Evolutionary conservation across 2,329 filamentous ascomycete species (phyloP).

Genomic region (Penicillium sp.): DNA sequence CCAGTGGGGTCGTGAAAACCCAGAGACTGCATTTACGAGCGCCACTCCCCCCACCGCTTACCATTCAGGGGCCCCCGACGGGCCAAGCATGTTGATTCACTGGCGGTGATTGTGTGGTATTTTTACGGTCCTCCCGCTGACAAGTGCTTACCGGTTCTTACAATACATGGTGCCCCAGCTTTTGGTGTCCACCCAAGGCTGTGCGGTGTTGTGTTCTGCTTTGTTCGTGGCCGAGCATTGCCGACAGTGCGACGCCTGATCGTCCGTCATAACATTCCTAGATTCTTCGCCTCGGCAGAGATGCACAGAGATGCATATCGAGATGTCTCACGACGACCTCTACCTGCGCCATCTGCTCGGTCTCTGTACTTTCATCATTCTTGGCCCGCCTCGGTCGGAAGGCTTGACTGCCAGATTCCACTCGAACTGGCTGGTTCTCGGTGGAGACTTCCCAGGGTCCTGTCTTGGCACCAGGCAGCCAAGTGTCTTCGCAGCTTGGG

Average conservation of each 20-base stretch:
- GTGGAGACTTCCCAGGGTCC: not conserved
- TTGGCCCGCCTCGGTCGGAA: not conserved
- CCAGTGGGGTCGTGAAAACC: not conserved
- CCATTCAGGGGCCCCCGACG: not conserved
- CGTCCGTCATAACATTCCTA: not conserved
- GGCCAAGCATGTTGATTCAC: not conserved
- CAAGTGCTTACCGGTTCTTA: not conserved
- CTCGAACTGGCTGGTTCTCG: not conserved
- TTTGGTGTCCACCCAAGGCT: not conserved
- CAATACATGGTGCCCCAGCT: not conserved
- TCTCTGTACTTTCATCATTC: no score
- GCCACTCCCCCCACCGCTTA: not conserved
- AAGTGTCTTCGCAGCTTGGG: not conserved
- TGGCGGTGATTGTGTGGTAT: not conserved
- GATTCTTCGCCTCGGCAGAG: not conserved
- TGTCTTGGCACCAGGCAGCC: slow-evolving; percentile 1
- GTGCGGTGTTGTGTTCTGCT: not conserved
- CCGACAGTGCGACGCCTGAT: no score
- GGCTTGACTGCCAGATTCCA: slow-evolving; percentile 2
- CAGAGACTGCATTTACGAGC: not conserved
- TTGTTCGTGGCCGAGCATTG: not conserved
- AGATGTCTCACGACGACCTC: no score
- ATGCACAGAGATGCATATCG: no score
- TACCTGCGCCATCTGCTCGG: no score
- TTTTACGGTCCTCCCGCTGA: not conserved